Evolutionary conservation across 805 yeast species (phyloP).

Genomic region (Candida ovalis): DNA sequence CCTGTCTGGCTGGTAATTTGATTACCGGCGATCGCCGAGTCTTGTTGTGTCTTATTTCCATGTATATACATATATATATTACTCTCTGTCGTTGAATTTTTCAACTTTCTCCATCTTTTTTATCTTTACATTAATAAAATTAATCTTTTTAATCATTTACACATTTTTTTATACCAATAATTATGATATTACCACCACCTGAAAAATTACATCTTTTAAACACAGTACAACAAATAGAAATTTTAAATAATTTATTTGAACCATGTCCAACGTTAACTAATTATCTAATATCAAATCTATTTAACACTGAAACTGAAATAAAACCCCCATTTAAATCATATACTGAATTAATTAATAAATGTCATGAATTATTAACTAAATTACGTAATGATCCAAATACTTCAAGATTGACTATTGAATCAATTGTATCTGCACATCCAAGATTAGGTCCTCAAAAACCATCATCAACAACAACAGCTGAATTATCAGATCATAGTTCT

Average conservation of each 20-base stretch:
- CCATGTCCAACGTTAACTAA: conserved; percentile 49
- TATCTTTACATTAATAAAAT: not conserved
- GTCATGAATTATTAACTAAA: not conserved
- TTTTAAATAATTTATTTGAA: conserved; percentile 60
- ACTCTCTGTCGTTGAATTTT: not conserved
- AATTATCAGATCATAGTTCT: conserved; percentile 61
- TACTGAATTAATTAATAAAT: conserved; percentile 21
- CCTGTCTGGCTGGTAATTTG: too few relatives aligned
- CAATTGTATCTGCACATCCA: conserved; percentile 89
- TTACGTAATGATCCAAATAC: conserved; percentile 4
- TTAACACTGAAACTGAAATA: conserved; percentile 1
- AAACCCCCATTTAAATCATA: conserved; percentile 25
- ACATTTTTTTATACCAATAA: too few relatives aligned
- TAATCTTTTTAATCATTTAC: not conserved
- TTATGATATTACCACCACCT: conserved; percentile 28
- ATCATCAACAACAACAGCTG: conserved; percentile 18
- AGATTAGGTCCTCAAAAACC: conserved; percentile 60
- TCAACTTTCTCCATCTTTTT: not conserved
- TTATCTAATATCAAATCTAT: conserved; percentile 30
- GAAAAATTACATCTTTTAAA: conserved; percentile 19
- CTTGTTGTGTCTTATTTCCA: not conserved
- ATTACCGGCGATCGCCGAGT: not conserved
- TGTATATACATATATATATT: not conserved
- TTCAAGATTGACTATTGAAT: conserved; percentile 15
- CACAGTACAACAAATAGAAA: conserved; percentile 30